A percentile compares a stretch with the other conserved stretches of the same genome.
Conservation (phyloP, 1,284 basidiomycete genomes). For the Stereum hirsutum region DNA sequence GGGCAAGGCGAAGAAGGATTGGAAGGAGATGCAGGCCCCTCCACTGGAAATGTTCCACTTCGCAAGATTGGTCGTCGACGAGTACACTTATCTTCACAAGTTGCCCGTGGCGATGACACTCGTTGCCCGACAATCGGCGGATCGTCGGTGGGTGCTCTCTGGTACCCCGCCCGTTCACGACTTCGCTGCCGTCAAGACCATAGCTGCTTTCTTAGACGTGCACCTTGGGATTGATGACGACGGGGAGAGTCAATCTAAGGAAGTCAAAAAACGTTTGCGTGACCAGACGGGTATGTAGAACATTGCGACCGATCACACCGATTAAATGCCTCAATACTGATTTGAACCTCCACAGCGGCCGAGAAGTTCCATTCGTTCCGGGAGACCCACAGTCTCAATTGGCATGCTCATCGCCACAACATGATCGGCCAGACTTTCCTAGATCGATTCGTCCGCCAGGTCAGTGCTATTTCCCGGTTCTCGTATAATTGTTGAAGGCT, state of each 20-base stretch:
- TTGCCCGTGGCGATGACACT: slow-evolving; percentile 73
- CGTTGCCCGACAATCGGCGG: slow-evolving; percentile 70
- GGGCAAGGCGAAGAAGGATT: slow-evolving; percentile 60
- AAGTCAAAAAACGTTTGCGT: slow-evolving; percentile 71
- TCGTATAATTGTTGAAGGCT: neutral
- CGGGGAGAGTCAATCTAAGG: slow-evolving; percentile 67
- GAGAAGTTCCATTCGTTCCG: slow-evolving; percentile 96
- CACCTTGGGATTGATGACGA: slow-evolving; percentile 90
- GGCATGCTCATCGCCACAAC: slow-evolving; percentile 83
- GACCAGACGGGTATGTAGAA: slow-evolving; percentile 69
- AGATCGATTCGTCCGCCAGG: slow-evolving; percentile 79
- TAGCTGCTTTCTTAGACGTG: slow-evolving; percentile 78
- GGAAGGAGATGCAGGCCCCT: slow-evolving; percentile 72
- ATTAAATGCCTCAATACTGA: slow-evolving; percentile 4
- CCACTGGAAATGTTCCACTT: slow-evolving; percentile 92
- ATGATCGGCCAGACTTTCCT: slow-evolving; percentile 76
- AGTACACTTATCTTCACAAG: slow-evolving; percentile 89
- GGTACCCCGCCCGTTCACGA: slow-evolving; percentile 92
- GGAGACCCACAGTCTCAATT: slow-evolving; percentile 85
- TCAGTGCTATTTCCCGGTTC: slow-evolving; percentile 21
- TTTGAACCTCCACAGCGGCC: slow-evolving; percentile 42
- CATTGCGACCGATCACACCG: neutral
- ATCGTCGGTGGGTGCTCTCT: slow-evolving; percentile 90
- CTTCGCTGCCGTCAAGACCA: slow-evolving; percentile 86
- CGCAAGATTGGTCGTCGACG: slow-evolving; percentile 84